Conservation (phyloP, 2,329 filamentous ascomycete species). For the Rutstroemia sp. region DNA sequence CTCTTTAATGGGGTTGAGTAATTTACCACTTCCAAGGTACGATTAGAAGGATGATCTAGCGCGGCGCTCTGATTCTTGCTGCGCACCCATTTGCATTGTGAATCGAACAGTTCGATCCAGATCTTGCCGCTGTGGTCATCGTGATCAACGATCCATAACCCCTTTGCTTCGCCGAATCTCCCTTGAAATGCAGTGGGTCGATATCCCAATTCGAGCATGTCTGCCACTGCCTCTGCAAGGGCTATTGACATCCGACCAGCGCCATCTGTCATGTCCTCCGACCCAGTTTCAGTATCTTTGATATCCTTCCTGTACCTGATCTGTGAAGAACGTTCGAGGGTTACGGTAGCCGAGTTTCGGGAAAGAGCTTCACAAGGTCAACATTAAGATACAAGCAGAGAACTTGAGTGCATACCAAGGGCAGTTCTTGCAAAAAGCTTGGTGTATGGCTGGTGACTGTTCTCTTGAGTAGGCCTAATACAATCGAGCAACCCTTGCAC, state of each 20-base stretch:
- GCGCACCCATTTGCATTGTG: conserved; percentile 61
- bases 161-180: conserved; percentile 66
- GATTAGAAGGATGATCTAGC: conserved; percentile 36
- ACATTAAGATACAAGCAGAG: not conserved
- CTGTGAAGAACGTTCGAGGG: conserved; percentile 37
- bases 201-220: conserved; percentile 42
- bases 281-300: conserved; percentile 14
- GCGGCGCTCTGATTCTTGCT: conserved; percentile 35
- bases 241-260: conserved; percentile 57
- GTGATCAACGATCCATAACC: conserved; percentile 61
- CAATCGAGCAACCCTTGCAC: conserved; percentile 41
- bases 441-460: conserved; percentile 38
- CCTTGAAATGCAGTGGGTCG: conserved; percentile 60
- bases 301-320: conserved; percentile 33
- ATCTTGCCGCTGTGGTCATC: conserved; percentile 37
- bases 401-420: conserved; percentile 35
- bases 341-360: conserved; percentile 26
- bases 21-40: conserved; percentile 58
- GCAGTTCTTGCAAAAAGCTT: conserved; percentile 54
- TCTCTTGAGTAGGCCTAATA: conserved; percentile 41
- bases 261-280: conserved; percentile 57
- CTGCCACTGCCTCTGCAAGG: conserved; percentile 46
- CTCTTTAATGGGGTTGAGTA: conserved; percentile 39
- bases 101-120: conserved; percentile 61
- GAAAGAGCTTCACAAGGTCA: conserved; percentile 40